These are phyloP conservation scores for Sporothrix sp. DNA, from an alignment of 2,329 filamentous ascomycete genomes.

Conservation along the genomic window DNA sequence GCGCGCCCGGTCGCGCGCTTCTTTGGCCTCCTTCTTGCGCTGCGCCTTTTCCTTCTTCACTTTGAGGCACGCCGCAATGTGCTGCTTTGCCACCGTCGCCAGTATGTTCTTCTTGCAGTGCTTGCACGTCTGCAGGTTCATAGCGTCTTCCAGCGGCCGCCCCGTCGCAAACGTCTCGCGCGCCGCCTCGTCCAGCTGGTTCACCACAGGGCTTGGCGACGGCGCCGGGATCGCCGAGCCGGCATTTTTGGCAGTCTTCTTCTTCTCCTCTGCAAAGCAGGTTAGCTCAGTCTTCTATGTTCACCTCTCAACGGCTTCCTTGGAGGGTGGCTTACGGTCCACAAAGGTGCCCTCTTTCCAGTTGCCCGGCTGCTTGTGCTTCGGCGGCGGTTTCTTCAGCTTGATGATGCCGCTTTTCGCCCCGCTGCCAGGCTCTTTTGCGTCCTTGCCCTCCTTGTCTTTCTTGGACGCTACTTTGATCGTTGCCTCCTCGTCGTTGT, in stretches of 20 bases:
- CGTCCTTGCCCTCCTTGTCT: slow-evolving; percentile 33
- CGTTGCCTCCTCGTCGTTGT: slow-evolving; percentile 46
- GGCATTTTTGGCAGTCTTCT: slow-evolving; percentile 37
- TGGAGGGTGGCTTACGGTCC: slow-evolving; percentile 40
- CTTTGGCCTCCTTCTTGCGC: slow-evolving; percentile 64
- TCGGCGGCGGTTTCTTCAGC: slow-evolving; percentile 53
- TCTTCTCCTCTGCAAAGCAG: slow-evolving; percentile 35
- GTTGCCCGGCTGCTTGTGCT: slow-evolving; percentile 57
- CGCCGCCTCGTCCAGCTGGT: slow-evolving; percentile 64
- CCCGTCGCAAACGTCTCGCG: slow-evolving; percentile 74
- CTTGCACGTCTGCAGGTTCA: slow-evolving; percentile 78
- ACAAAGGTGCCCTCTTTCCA: slow-evolving; percentile 59
- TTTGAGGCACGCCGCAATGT: slow-evolving; percentile 75
- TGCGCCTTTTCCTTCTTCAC: slow-evolving; percentile 76
- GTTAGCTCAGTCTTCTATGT: too few relatives aligned
- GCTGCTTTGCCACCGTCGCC: slow-evolving; percentile 62
- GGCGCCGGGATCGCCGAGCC: slow-evolving; percentile 33
- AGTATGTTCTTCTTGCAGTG: slow-evolving; percentile 87
- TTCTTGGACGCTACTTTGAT: slow-evolving; percentile 55
- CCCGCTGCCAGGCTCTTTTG: not conserved
- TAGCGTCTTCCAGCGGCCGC: slow-evolving; percentile 67
- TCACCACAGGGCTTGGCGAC: slow-evolving; percentile 48
- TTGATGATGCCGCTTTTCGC: slow-evolving; percentile 41
- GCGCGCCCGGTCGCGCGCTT: slow-evolving; percentile 57
- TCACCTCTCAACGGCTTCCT: too few relatives aligned